Evolutionary conservation across 73 alveolate species (phyloP).

Genomic region (Strombidium stylifer): DNA sequence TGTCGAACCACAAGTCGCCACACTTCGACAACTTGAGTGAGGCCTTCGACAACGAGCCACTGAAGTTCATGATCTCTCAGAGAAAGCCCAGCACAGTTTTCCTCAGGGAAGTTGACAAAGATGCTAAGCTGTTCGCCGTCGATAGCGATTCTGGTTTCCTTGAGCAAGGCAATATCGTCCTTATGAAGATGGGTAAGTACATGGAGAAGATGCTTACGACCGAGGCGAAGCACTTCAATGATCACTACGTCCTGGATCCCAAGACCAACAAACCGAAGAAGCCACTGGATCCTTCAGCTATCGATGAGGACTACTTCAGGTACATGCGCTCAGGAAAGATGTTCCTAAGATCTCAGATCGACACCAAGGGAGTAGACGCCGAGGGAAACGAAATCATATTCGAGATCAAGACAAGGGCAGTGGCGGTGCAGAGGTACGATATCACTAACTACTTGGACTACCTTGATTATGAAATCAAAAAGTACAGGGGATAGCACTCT

Average conservation of each 20-base stretch:
- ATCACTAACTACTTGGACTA: conserved; percentile 70
- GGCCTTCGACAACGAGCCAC: conserved; percentile 66
- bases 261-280: conserved; percentile 18
- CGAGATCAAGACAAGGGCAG: conserved; percentile 89
- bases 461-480: conserved; percentile 72
- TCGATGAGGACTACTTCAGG: conserved; percentile 60
- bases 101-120: conserved; percentile 50
- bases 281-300: conserved; percentile 4
- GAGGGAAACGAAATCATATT: conserved; percentile 70
- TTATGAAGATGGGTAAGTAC: conserved; percentile 75
- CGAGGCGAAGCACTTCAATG: conserved; percentile 53
- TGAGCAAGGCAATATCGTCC: conserved; percentile 62
- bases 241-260: conserved; percentile 12
- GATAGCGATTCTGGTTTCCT: conserved; percentile 82
- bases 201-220: conserved; percentile 77
- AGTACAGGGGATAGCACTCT: conserved; percentile 55
- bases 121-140: conserved; percentile 53
- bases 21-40: conserved; percentile 63
- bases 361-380: conserved; percentile 59
- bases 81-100: conserved; percentile 80
- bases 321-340: conserved; percentile 64
- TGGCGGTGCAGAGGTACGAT: conserved; percentile 81
- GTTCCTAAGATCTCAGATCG: conserved; percentile 85
- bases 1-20: conserved; percentile 77
- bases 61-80: conserved; percentile 78